Base-by-base conservation (phyloP, 2,329 filamentous ascomycete species). In the Verticillium zaregamsianum region DNA sequence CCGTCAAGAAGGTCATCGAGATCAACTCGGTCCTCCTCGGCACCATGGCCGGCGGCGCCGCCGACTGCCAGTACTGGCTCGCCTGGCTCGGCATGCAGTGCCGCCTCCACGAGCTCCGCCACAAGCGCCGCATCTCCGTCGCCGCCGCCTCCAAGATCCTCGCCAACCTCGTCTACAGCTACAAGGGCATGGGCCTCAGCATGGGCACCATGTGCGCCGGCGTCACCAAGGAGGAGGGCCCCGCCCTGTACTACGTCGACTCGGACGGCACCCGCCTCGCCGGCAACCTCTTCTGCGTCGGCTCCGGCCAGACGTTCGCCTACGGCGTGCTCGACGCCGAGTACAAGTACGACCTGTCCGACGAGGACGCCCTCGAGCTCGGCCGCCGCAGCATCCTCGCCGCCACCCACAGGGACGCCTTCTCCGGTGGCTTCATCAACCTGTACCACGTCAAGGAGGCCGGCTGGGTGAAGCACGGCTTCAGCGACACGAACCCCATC, bases 171-270 rank as follows among this genome's bases (percentile, higher is more conserved):
- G 93, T 97, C 72, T 99, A 98, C 85, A 89, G 89, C 70, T 99
- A 99, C 88, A 99, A 99, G 83, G 93, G 93, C 73, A 97, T 96
- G 92, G 95, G 95, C 40, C 82, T 99, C 71, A 96, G 92, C 75
- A 99, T 99, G 95, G 95, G 95, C 69, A 99, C 95, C 73, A 99
- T 99, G 95, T 97, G 95, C 78, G 94, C 95, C 39, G 95, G 95
- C 72, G 95, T 99, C 68, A 95, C 95, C 66, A 90, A 92, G 68
- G 90, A 94, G 79, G 94, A 98, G 83, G 95, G 95, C 12, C 95
- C 95, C 31, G 95, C 95, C 49, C 90, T 99, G 64, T 99, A 99
- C 86, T 99, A 99, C 81, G 96, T 99, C 79, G 95, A 99, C 82
- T 93, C 90, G 66, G 95, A 99, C 79, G 95, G 95, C 74, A 98